phyloP scores from a whole-genome alignment of 2,329 filamentous ascomycete species.

The Colletotrichum siamense region DNA sequence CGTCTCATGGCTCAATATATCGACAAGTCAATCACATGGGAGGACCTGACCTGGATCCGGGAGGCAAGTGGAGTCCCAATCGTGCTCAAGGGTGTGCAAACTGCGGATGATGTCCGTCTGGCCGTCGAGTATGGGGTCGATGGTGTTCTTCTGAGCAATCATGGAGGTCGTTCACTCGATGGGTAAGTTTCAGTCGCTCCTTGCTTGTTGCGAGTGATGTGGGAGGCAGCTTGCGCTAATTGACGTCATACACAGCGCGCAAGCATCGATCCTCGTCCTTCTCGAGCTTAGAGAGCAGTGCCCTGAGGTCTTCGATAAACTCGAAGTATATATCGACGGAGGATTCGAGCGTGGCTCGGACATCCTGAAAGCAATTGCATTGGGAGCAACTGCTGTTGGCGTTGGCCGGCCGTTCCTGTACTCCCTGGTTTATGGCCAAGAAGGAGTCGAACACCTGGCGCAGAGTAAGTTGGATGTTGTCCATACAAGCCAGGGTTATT shows the following conservation, averaged over 20 bases:
- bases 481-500: fast-evolving
- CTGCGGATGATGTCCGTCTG: conserved; percentile 63
- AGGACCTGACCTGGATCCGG: conserved; percentile 67
- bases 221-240: conserved; percentile 50
- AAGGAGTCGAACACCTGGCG: conserved; percentile 52
- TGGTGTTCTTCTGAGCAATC: conserved; percentile 73
- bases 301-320: conserved; percentile 18
- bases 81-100: conserved; percentile 74
- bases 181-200: conserved; percentile 26
- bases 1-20: conserved; percentile 55
- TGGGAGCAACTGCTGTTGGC: conserved; percentile 68
- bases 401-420: conserved; percentile 71
- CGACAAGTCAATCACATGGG: conserved; percentile 64
- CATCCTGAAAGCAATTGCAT: conserved; percentile 73
- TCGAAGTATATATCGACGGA: conserved; percentile 67
- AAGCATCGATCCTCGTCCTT: conserved; percentile 18
- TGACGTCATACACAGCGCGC: conserved; percentile 46
- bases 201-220: not conserved
- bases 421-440: conserved; percentile 43
- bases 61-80: conserved; percentile 57
- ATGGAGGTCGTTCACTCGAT: conserved; percentile 66
- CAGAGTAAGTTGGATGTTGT: not conserved
- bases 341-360: conserved; percentile 70
- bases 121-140: conserved; percentile 67
- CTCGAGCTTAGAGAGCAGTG: conserved; percentile 55